Base-by-base conservation (phyloP, 179 eudicot genomes). In the Silene vulgaris region DNA sequence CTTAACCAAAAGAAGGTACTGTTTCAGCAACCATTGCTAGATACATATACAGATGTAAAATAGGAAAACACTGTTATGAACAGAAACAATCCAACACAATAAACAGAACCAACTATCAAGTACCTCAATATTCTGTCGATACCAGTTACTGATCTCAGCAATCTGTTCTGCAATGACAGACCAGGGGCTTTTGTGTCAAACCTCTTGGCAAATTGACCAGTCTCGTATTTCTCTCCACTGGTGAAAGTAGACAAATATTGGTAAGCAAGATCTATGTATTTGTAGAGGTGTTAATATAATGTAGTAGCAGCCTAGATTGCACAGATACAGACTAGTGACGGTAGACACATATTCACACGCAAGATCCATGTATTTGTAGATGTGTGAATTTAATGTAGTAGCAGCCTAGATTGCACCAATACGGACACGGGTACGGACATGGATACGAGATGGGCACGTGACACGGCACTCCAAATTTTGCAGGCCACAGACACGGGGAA, bases 171-270 rank as follows among this genome's bases (percentile, higher is more conserved):
- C 84, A 91, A 81, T 71, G 97, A 91, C 63, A 90, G 88, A 76
- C 93, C 91, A 13, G 87, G 79, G 2, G 76, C 84, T 86, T 86
- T 88, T 65, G 81, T 79, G 83, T 93, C 95, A 35, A 91, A 81
- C 78, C 91, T 88, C 77, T 89, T 81, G 56, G 83, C 85, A 80
- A 79, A 77, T 29, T 77, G 91, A 72, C 77, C 81, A 56, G 79
- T 75, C 79, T 91, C 96, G 80, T 90, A 97, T 85, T 90, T 91
- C 89, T 91, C 97, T 74, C 85, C 75, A 82, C 96, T 93, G 91
- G 74, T 79, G 76, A 71, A 72, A 69, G 73, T 37, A 73, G 60
- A n/a, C 67, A 65, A 76, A 54, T 74, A 76, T 45, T 45, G 45
- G 16, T 52, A 76, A 78, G 32, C 76, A 83, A 68, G 70, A 73